phyloP scores from a whole-genome alignment of 2,329 filamentous ascomycete genomes.

The Trichoderma atroviride region DNA sequence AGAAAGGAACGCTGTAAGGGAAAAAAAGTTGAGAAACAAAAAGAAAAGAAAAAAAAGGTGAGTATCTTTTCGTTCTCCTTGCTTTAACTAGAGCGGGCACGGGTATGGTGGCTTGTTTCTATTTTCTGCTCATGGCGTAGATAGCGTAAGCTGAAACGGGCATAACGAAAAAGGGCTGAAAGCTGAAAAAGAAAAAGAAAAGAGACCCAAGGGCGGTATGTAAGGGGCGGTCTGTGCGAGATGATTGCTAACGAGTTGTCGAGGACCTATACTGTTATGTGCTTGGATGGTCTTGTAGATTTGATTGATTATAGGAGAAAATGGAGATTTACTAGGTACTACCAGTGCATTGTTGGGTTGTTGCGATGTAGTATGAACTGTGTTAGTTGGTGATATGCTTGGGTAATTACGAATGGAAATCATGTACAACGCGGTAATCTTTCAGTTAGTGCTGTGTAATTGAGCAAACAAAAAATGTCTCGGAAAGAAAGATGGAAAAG shows the following conservation, averaged over 20 bases:
- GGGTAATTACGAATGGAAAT: neutral
- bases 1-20: neutral
- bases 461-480: neutral
- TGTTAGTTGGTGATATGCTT: neutral
- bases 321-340: neutral
- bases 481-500: neutral
- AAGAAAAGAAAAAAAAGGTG: neutral
- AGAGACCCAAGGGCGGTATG: neutral
- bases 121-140: neutral
- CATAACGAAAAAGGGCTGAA: neutral
- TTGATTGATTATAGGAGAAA: neutral
- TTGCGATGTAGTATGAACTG: neutral
- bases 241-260: neutral
- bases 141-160: neutral
- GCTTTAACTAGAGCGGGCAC: neutral
- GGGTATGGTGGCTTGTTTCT: conserved; percentile 13
- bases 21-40: neutral
- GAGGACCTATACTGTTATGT: neutral
- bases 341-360: neutral
- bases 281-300: too few relatives aligned
- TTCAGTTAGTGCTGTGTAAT: neutral
- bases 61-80: neutral
- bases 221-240: neutral
- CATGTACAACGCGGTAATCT: neutral
- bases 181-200: neutral